Base-by-base conservation (phyloP, 768 basidiomycete species). In the Russula foetens region DNA sequence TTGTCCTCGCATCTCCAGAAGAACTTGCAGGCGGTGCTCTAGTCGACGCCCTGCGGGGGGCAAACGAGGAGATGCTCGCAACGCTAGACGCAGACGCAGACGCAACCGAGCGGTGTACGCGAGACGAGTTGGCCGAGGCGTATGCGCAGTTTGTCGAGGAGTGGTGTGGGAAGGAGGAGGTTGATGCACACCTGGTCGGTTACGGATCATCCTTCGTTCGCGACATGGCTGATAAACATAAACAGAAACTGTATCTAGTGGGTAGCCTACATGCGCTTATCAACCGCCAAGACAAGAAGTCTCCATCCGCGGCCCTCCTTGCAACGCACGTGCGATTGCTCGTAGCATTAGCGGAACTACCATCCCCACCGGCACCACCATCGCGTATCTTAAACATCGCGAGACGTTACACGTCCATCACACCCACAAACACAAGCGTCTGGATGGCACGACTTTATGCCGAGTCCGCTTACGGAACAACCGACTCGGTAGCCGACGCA, bases 211-310 rank as follows among this genome's bases (percentile, higher is more conserved):
- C 23, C 2, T 26, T 38, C 38, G 6, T 28, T 24, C 23, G 3
- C 12, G 17, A 17, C 31, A 35, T 23, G 39, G 19, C 19, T 23
- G 43, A 9, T 33, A 33, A 33, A 33, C 31, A 26, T 15, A 8
- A 41, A 47, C 69, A 86, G 86, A 81, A 79, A 73, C 63, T 69
- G 55, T 90, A 85, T 70, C 73, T 88, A 41, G 70, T 78, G 59
- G 69, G 70, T 44, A 79, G 76, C 46, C 67, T 84, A 61, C 73
- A 74, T 44, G 68, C 70, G 43, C 61, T 78, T 41, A 59, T 55
- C 24, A 56, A 61, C n/a, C 39, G 47, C 35, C 38, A 44, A 29
- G 17, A 11, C 68, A 84, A 85, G 80, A 78, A 62, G 71, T 73
- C 49, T 66, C 69, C 44, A 57, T 77, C 51, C 6, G 31, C 28